A percentile compares a stretch with the other conserved stretches of the same genome.
phyloP scores from a whole-genome alignment of 495 filamentous ascomycete genomes.

The Hypoxylon intermedium region DNA sequence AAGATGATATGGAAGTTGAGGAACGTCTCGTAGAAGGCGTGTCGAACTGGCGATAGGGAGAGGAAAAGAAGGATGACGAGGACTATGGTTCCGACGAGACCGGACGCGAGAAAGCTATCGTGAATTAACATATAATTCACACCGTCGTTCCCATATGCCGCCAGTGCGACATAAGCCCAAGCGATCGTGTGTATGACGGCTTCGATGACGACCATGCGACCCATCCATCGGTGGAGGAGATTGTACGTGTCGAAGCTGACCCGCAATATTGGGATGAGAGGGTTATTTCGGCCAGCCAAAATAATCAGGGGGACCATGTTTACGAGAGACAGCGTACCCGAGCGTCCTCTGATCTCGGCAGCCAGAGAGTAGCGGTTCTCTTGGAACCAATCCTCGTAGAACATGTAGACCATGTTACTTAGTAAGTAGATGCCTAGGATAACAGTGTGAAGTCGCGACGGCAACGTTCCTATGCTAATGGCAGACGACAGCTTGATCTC shows the following conservation, averaged over 20 bases:
- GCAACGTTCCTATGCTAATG: constrained; percentile 83
- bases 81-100: constrained; percentile 59
- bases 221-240: constrained; percentile 85
- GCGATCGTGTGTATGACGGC: constrained; percentile 72
- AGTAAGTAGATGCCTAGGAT: constrained; percentile 69
- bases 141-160: constrained; percentile 68
- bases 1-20: constrained; percentile 80
- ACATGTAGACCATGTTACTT: constrained; percentile 71
- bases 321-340: constrained; percentile 75
- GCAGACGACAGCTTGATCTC: constrained; percentile 80
- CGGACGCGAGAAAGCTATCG: constrained; percentile 64
- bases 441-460: constrained; percentile 80
- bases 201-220: constrained; percentile 78
- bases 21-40: constrained; percentile 97
- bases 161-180: constrained; percentile 74
- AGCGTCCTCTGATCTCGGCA: constrained; percentile 72
- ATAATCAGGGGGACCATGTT: constrained; percentile 84
- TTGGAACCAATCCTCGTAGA: constrained; percentile 64
- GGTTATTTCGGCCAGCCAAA: constrained; percentile 84
- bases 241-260: constrained; percentile 93
- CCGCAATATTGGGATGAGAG: constrained; percentile 71
- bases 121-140: constrained; percentile 55
- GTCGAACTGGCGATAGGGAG: constrained; percentile 78
- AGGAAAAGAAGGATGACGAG: constrained; percentile 65
- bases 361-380: constrained; percentile 60